These are phyloP conservation scores for Trichaptum fuscoviolaceum DNA, from an alignment of 768 basidiomycete species.

Conservation along the genomic window DNA sequence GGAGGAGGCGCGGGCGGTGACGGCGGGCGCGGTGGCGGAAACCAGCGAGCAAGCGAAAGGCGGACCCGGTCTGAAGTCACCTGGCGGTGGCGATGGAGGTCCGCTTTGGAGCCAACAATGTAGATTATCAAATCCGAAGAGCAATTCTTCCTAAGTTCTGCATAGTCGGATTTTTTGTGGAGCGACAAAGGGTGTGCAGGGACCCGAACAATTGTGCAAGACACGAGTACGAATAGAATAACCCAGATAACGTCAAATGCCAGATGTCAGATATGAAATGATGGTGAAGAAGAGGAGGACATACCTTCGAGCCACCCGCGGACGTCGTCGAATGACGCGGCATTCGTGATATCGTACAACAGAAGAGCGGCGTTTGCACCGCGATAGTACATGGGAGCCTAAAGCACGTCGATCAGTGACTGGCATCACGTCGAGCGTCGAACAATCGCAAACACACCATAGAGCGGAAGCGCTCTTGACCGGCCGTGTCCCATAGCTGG, in stretches of 20 bases:
- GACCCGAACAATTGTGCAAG: slow-evolving; percentile 4
- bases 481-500: slow-evolving; percentile 91
- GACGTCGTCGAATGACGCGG: slow-evolving; percentile 83
- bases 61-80: slow-evolving; percentile 80
- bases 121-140: slow-evolving; percentile 86
- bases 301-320: slow-evolving; percentile 87
- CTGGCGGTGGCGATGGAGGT: slow-evolving; percentile 64
- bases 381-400: slow-evolving; percentile 97
- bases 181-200: slow-evolving; percentile 4
- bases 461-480: slow-evolving; percentile 88
- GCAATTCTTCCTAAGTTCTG: slow-evolving; percentile 89
- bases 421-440: slow-evolving; percentile 5
- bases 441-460: slow-evolving; percentile 50
- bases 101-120: slow-evolving; percentile 92
- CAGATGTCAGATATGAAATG: neutral
- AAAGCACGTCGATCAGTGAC: slow-evolving; percentile 14
- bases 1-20: slow-evolving; percentile 62
- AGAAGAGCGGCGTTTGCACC: slow-evolving; percentile 92
- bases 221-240: slow-evolving; percentile 6
- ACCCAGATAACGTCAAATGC: neutral
- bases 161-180: slow-evolving; percentile 15
- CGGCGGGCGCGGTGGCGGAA: slow-evolving; percentile 70
- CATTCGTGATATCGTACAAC: slow-evolving; percentile 93
- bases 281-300: slow-evolving; percentile 15
- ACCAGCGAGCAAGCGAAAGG: slow-evolving; percentile 82